Percentiles rank a stretch among this genome's conserved stretches.
Conservation (phyloP, 169 alveolate species). For the Cryptosporidium andersoni region DNA sequence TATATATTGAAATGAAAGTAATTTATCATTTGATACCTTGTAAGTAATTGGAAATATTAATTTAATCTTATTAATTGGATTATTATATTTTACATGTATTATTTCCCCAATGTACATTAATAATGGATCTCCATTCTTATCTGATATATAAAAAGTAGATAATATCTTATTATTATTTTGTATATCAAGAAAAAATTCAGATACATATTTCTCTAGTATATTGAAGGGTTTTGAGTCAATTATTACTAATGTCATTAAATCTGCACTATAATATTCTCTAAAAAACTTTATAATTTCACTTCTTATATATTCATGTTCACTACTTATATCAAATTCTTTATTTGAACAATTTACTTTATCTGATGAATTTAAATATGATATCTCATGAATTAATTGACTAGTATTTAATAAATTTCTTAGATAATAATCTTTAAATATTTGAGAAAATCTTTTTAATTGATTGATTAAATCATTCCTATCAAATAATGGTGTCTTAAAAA, state of each 20-base stretch:
- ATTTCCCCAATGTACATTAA: neutral
- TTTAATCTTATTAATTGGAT: neutral
- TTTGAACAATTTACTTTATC: too few relatives aligned
- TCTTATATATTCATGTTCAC: too few relatives aligned
- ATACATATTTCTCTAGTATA: slow-evolving; percentile 8
- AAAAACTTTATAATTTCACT: slow-evolving; percentile 72
- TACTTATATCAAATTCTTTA: too few relatives aligned
- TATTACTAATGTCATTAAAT: slow-evolving; percentile 78
- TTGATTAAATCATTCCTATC: slow-evolving; percentile 10
- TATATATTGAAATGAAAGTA: neutral
- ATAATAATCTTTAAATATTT: too few relatives aligned
- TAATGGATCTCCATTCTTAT: slow-evolving; percentile 14
- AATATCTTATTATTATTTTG: slow-evolving; percentile 20
- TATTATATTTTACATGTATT: slow-evolving; percentile 8
- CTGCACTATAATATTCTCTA: slow-evolving; percentile 78
- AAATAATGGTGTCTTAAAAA: slow-evolving; percentile 50
- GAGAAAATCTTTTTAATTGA: slow-evolving; percentile 1
- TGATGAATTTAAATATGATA: too few relatives aligned
- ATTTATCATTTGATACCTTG: neutral
- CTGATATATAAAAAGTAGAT: neutral
- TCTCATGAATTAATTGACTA: too few relatives aligned
- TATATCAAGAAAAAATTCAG: slow-evolving; percentile 26
- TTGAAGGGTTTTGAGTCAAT: slow-evolving; percentile 76
- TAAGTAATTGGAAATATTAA: slow-evolving; percentile 36
- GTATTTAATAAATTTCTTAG: too few relatives aligned